These are phyloP conservation scores for Tuber aestivum DNA, from an alignment of 495 filamentous ascomycete species.

Conservation along the genomic window DNA sequence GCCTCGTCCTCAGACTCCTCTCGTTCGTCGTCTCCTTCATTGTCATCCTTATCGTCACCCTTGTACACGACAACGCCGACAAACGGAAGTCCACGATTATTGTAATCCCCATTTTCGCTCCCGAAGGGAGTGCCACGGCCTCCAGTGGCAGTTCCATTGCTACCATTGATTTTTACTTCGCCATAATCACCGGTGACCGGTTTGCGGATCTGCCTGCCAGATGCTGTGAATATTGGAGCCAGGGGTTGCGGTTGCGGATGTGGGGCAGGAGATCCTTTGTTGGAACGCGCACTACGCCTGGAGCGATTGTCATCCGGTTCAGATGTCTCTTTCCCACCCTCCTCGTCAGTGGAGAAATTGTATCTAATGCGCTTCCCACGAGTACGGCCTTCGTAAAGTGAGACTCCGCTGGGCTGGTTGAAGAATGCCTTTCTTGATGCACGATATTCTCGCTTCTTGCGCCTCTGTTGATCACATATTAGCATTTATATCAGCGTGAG, in stretches of 20 bases:
- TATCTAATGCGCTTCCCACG: conserved; percentile 93
- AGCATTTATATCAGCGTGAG: conserved; percentile 30
- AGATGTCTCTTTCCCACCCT: conserved; percentile 62
- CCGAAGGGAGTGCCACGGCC: conserved; percentile 26
- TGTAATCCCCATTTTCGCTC: conserved; percentile 26
- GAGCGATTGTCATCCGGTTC: conserved; percentile 32
- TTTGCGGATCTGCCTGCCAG: conserved; percentile 73
- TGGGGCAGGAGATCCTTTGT: conserved; percentile 58
- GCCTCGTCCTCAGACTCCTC: conserved; percentile 41
- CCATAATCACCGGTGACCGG: conserved; percentile 68
- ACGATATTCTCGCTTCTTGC: conserved; percentile 86
- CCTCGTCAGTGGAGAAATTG: conserved; percentile 88
- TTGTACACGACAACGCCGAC: conserved; percentile 3
- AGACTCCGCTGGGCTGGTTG: conserved; percentile 77
- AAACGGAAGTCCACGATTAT: neutral
- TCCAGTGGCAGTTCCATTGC: conserved; percentile 34
- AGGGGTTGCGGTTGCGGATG: conserved; percentile 40
- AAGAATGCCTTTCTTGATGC: conserved; percentile 80
- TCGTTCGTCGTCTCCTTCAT: conserved; percentile 51
- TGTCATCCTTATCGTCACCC: conserved; percentile 35
- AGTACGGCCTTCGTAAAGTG: conserved; percentile 91
- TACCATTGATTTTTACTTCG: conserved; percentile 38
- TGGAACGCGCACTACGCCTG: conserved; percentile 47
- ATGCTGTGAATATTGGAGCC: conserved; percentile 80
- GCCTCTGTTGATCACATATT: conserved; percentile 57